Evolutionary conservation across 108 stramenopile species (phyloP).

Genomic region (Cyclotella baltica): DNA sequence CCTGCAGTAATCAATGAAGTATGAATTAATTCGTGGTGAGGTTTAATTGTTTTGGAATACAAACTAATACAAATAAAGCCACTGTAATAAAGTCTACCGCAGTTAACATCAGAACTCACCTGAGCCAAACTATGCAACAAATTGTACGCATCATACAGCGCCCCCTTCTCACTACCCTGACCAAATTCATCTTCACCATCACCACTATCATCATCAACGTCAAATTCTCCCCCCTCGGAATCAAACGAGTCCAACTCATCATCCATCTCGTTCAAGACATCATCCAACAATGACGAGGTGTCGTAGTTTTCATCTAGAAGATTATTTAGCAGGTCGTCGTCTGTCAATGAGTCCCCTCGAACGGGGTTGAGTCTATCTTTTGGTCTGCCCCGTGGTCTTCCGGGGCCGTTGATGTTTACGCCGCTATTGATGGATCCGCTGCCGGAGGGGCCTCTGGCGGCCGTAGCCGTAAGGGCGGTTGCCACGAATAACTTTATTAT

Average conservation of each 20-base stretch:
- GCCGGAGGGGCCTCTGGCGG: constrained; percentile 7
- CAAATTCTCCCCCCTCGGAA: constrained; percentile 16
- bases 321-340: too few species aligned
- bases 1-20: constrained; percentile 59
- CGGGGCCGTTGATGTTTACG: not conserved
- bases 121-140: constrained; percentile 90
- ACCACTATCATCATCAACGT: constrained; percentile 30
- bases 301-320: too few species aligned
- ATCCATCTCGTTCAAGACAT: constrained; percentile 12
- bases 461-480: constrained; percentile 7
- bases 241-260: constrained; percentile 11
- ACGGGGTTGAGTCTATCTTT: too few species aligned
- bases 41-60: too few species aligned
- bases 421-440: not conserved
- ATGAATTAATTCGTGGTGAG: too few species aligned
- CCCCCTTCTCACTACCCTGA: constrained; percentile 66
- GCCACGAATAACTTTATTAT: constrained; percentile 15
- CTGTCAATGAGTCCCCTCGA: not conserved
- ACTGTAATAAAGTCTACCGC: constrained; percentile 20
- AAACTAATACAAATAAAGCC: too few species aligned
- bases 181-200: constrained; percentile 45
- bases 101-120: too few species aligned
- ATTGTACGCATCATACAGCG: constrained; percentile 92
- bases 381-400: too few species aligned
- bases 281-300: constrained; percentile 34